A percentile compares a stretch with the other conserved stretches of the same genome.
Evolutionary conservation across 2,329 filamentous ascomycete genomes (phyloP).

Genomic region (Penicillium sp.): DNA sequence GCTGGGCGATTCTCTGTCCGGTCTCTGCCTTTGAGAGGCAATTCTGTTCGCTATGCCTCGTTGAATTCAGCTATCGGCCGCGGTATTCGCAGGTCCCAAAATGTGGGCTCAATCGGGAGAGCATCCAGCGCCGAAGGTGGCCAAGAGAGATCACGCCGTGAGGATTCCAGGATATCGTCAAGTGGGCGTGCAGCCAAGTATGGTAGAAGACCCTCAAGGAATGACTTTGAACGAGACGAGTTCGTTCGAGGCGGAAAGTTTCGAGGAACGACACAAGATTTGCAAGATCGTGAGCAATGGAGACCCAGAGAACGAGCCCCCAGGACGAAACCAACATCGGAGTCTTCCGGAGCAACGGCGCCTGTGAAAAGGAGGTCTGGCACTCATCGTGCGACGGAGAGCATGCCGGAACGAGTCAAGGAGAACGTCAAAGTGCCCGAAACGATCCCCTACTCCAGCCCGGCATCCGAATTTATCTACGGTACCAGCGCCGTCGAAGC

Average conservation of each 20-base stretch:
- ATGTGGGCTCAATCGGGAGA: constrained; percentile 6
- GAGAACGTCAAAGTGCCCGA: constrained; percentile 41
- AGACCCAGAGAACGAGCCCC: constrained; percentile 2
- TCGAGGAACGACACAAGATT: constrained; percentile 26
- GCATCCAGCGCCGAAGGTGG: neutral
- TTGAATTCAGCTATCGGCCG: constrained; percentile 69
- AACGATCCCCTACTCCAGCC: constrained; percentile 71
- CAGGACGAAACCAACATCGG: neutral
- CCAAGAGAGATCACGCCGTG: constrained; percentile 1
- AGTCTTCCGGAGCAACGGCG: neutral
- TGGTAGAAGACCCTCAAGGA: neutral
- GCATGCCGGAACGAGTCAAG: constrained; percentile 36
- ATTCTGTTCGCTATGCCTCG: constrained; percentile 51
- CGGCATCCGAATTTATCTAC: constrained; percentile 89
- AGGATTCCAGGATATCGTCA: neutral
- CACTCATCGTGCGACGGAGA: constrained; percentile 26
- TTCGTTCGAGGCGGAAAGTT: constrained; percentile 37
- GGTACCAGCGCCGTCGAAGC: constrained; percentile 79
- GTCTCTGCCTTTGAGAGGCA: constrained; percentile 14
- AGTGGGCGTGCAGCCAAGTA: neutral
- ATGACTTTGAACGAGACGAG: constrained; percentile 32
- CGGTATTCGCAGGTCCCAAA: constrained; percentile 58
- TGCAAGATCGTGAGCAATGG: constrained; percentile 16
- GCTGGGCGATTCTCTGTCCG: neutral
- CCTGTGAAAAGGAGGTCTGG: constrained; percentile 11